Evolutionary conservation across 495 filamentous ascomycete genomes (phyloP).

Genomic region (Hypoxylon fragiforme): DNA sequence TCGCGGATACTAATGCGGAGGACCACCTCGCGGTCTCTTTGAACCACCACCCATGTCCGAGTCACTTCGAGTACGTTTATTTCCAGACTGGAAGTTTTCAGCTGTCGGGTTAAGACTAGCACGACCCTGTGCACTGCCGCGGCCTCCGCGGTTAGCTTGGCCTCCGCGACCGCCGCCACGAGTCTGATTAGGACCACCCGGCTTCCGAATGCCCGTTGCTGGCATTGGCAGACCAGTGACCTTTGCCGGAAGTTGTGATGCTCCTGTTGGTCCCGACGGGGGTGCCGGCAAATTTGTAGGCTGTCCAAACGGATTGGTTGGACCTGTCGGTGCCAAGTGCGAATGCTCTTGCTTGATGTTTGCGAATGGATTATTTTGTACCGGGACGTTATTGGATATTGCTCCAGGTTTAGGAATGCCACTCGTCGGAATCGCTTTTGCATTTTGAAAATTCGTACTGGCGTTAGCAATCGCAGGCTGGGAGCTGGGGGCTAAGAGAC

Average conservation of each 20-base stretch:
- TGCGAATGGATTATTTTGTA: slow-evolving; percentile 32
- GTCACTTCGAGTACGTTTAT: slow-evolving; percentile 68
- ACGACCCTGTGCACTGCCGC: slow-evolving; percentile 46
- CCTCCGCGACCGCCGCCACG: slow-evolving; percentile 38
- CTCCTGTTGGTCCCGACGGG: slow-evolving; percentile 30
- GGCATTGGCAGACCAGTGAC: slow-evolving; percentile 35
- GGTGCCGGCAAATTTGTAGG: slow-evolving; percentile 22
- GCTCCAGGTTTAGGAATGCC: slow-evolving; percentile 29
- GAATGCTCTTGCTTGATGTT: slow-evolving; percentile 17
- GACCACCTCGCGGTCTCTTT: slow-evolving; percentile 41
- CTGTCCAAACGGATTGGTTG: slow-evolving; percentile 38
- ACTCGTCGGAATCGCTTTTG: slow-evolving; percentile 28
- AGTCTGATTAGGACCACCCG: slow-evolving; percentile 31
- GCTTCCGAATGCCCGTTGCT: slow-evolving; percentile 26
- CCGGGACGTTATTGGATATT: slow-evolving; percentile 20
- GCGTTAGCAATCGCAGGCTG: slow-evolving; percentile 21
- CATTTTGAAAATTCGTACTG: slow-evolving; percentile 27
- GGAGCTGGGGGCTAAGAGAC: slow-evolving; percentile 14
- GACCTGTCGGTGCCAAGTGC: slow-evolving; percentile 4
- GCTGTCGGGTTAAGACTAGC: slow-evolving; percentile 51
- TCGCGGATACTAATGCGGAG: slow-evolving; percentile 13
- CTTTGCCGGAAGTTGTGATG: slow-evolving; percentile 35
- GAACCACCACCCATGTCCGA: slow-evolving; percentile 50
- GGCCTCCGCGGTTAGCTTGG: slow-evolving; percentile 30
- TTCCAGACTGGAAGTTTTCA: slow-evolving; percentile 67